phyloP scores from a whole-genome alignment of 257 asterid genomes.

The Avicennia marina region DNA sequence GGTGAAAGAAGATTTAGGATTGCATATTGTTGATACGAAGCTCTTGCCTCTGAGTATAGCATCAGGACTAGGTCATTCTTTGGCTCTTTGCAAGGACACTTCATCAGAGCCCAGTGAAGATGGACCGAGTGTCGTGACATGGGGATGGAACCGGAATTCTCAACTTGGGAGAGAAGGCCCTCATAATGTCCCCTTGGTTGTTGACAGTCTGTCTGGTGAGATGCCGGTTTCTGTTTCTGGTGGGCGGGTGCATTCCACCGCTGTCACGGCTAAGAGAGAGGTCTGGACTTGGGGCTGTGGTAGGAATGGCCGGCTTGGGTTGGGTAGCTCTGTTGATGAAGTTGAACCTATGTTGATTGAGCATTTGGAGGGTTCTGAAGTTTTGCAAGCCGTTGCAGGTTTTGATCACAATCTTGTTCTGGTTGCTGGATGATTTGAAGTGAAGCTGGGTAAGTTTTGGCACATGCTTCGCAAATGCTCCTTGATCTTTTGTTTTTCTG shows the following conservation, averaged over 20 bases:
- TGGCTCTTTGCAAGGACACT: conserved; percentile 54
- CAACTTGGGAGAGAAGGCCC: conserved; percentile 87
- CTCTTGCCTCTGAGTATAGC: conserved; percentile 50
- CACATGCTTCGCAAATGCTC: neutral
- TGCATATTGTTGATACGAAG: conserved; percentile 46
- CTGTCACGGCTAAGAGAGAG: conserved; percentile 49
- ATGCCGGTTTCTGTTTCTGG: conserved; percentile 52
- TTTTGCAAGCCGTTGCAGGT: conserved; percentile 79
- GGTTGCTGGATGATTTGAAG: conserved; percentile 32
- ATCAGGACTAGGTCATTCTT: conserved; percentile 83
- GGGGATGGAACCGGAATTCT: conserved; percentile 89
- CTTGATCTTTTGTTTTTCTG: conserved; percentile 31
- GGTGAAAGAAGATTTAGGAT: conserved; percentile 48
- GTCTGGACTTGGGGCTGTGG: conserved; percentile 96
- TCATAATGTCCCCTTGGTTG: conserved; percentile 38
- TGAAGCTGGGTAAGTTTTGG: too few relatives aligned
- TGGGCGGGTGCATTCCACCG: conserved; percentile 80
- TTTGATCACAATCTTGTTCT: conserved; percentile 83
- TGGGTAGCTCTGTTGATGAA: conserved; percentile 79
- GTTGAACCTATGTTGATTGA: conserved; percentile 61
- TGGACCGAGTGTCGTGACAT: conserved; percentile 44
- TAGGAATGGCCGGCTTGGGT: conserved; percentile 84
- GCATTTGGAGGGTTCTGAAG: conserved; percentile 51
- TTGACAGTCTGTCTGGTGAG: conserved; percentile 45
- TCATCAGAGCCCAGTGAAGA: conserved; percentile 23